These are phyloP conservation scores for Quercus phellos DNA, from an alignment of 331 rosid genomes.

Conservation along the genomic window DNA sequence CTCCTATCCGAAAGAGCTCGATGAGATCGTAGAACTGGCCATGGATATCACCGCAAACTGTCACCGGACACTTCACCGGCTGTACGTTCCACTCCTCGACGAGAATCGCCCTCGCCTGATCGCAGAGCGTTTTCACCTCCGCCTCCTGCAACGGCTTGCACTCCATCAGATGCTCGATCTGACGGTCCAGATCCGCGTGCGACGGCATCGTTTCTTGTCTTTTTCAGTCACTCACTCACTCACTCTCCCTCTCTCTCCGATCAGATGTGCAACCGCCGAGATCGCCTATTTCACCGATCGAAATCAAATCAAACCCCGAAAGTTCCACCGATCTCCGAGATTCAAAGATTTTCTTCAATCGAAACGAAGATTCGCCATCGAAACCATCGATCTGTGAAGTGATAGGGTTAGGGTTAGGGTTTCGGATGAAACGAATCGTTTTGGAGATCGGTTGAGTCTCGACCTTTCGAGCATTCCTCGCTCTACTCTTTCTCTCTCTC, in stretches of 20 bases:
- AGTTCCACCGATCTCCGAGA: constrained; percentile 8
- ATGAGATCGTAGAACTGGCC: constrained; percentile 98
- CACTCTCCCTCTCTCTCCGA: background rate
- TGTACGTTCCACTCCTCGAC: constrained; percentile 99
- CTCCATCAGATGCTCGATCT: constrained; percentile 98
- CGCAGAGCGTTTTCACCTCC: constrained; percentile 89
- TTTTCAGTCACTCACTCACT: background rate
- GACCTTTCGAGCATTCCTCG: constrained; percentile 46
- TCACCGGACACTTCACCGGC: constrained; percentile 98
- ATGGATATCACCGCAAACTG: constrained; percentile 97
- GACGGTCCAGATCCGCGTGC: constrained; percentile 97
- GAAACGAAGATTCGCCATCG: constrained; percentile 22
- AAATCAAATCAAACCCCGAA: constrained; percentile 9
- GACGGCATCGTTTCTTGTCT: constrained; percentile 68
- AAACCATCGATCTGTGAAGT: constrained; percentile 20
- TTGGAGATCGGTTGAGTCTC: constrained; percentile 27
- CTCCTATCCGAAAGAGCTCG: constrained; percentile 97
- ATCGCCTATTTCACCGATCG: constrained; percentile 26
- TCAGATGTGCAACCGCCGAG: constrained; percentile 39
- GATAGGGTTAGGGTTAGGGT: constrained; percentile 17
- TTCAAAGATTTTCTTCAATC: background rate
- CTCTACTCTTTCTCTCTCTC: constrained; percentile 4
- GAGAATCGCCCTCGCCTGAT: constrained; percentile 88
- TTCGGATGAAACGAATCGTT: constrained; percentile 40
- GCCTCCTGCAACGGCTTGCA: constrained; percentile 92